Percentiles rank a stretch among this genome's conserved stretches.
These are phyloP conservation scores for Trichocladium uniseriatum DNA, from an alignment of 495 filamentous ascomycete genomes.

Conservation along the genomic window DNA sequence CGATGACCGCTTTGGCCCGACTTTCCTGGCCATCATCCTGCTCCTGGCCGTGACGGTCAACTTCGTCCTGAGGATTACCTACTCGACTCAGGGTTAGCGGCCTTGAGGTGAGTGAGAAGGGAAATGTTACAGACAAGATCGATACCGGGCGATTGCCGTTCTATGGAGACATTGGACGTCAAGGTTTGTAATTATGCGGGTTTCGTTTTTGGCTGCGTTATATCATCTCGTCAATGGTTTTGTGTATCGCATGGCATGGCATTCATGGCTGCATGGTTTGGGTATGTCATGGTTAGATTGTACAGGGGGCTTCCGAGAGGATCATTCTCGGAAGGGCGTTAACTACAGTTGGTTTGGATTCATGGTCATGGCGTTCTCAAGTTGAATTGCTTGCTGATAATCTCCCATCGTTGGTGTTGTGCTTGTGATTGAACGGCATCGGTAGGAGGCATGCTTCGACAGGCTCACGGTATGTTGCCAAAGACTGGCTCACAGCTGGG, in stretches of 20 bases:
- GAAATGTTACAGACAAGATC: not conserved
- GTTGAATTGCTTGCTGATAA: not conserved
- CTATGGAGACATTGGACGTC: not conserved
- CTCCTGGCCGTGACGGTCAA: constrained; percentile 84
- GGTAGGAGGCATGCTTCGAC: too few relatives aligned
- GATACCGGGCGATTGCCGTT: not conserved
- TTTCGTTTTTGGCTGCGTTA: not conserved
- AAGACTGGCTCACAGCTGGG: too few relatives aligned
- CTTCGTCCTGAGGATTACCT: constrained; percentile 75
- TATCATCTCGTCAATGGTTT: not conserved
- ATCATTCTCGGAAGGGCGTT: not conserved
- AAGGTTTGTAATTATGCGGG: not conserved
- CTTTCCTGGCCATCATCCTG: constrained; percentile 74
- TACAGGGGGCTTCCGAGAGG: not conserved
- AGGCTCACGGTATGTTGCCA: too few relatives aligned
- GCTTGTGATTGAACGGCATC: too few relatives aligned
- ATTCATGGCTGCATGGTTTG: constrained; percentile 4
- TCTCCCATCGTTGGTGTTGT: too few relatives aligned
- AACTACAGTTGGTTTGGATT: not conserved
- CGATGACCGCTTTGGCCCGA: constrained; percentile 90
- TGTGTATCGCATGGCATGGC: constrained; percentile 1
- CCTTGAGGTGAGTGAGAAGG: constrained; percentile 10
- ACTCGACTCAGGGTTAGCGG: constrained; percentile 30
- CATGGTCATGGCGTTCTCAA: not conserved
- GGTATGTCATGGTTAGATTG: not conserved